phyloP scores from a whole-genome alignment of 2,329 filamentous ascomycete genomes.

The Pyricularia grisea region DNA sequence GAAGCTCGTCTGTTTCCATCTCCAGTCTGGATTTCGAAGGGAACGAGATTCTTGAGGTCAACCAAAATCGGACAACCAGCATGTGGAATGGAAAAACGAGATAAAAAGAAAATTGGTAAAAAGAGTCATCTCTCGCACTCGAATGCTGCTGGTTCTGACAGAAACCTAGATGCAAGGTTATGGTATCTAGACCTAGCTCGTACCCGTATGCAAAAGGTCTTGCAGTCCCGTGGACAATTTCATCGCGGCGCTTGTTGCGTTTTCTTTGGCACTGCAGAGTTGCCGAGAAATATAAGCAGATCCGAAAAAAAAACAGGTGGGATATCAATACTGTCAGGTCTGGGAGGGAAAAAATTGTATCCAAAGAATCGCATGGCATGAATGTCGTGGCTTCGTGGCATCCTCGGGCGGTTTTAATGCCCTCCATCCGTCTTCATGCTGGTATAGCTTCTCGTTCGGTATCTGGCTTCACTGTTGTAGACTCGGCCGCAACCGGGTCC shows the following conservation, averaged over 20 bases:
- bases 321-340: not conserved
- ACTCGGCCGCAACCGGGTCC: not conserved
- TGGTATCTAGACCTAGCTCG: not conserved
- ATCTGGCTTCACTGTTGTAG: not conserved
- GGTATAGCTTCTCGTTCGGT: slow-evolving; percentile 3
- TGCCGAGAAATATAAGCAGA: not conserved
- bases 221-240: not conserved
- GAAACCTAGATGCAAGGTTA: not conserved
- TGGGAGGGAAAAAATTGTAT: not conserved
- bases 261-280: not conserved
- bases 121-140: not conserved
- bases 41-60: not conserved
- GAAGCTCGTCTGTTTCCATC: not conserved
- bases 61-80: not conserved
- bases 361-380: not conserved
- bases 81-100: not conserved
- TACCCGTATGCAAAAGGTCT: not conserved
- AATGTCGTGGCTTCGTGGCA: not conserved
- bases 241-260: not conserved
- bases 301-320: not conserved
- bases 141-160: not conserved
- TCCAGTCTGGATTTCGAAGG: not conserved
- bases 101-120: not conserved
- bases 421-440: not conserved
- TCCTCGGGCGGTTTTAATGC: not conserved